Percentiles rank a stretch among this genome's conserved stretches.
Conservation (phyloP, 2,329 filamentous ascomycete genomes). For the Sarocladium strictum region DNA sequence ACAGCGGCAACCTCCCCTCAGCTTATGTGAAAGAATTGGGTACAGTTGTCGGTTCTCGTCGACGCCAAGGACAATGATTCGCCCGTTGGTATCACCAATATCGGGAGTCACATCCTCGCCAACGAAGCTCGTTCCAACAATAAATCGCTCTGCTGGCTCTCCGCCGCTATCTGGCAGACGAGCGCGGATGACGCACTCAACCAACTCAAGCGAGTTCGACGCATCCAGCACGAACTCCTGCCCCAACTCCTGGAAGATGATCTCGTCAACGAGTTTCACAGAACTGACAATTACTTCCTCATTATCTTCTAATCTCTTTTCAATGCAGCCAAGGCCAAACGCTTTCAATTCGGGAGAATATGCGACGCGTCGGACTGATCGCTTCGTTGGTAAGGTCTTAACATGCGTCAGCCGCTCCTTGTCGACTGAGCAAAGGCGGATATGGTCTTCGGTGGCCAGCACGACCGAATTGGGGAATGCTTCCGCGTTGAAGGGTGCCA, state of each 20-base stretch:
- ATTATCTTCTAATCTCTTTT: constrained; percentile 62
- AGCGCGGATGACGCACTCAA: constrained; percentile 78
- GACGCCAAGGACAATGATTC: constrained; percentile 80
- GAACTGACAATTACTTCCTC: constrained; percentile 72
- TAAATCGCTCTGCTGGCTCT: constrained; percentile 65
- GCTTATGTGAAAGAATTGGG: constrained; percentile 59
- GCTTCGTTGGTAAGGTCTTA: constrained; percentile 67
- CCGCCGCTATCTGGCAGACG: constrained; percentile 58
- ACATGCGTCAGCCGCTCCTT: constrained; percentile 84
- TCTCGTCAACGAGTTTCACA: constrained; percentile 88
- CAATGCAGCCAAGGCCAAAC: constrained; percentile 84
- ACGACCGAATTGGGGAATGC: constrained; percentile 77
- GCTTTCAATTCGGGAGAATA: constrained; percentile 75
- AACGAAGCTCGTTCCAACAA: constrained; percentile 84
- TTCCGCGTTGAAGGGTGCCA: constrained; percentile 76
- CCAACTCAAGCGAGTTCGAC: constrained; percentile 55
- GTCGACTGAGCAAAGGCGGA: constrained; percentile 79
- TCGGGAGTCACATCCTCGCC: constrained; percentile 44
- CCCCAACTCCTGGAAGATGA: constrained; percentile 74
- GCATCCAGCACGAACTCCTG: constrained; percentile 56
- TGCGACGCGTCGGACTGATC: constrained; percentile 80
- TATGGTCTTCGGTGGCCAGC: constrained; percentile 67
- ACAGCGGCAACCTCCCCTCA: constrained; percentile 77
- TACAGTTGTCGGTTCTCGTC: constrained; percentile 69
- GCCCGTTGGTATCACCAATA: constrained; percentile 52